phyloP scores from a whole-genome alignment of 306 rosid genomes.

The Sechiopsis laciniata region DNA sequence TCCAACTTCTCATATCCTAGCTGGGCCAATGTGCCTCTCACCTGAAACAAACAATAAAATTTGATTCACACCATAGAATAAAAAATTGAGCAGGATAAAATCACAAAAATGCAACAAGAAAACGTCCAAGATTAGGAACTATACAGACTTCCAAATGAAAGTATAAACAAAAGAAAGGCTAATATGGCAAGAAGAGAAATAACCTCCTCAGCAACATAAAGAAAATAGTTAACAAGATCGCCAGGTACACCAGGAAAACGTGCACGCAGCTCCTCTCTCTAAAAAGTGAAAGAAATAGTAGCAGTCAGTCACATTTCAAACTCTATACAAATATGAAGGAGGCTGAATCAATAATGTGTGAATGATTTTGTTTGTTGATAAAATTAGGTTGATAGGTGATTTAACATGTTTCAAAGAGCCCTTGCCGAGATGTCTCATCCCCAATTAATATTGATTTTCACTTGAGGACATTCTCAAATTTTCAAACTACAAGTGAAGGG shows the following conservation, averaged over 20 bases:
- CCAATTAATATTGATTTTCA: no score
- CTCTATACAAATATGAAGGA: conserved; percentile 24
- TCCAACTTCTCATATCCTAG: conserved; percentile 92
- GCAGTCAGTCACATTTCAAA: conserved; percentile 9
- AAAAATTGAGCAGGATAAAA: conserved; percentile 5
- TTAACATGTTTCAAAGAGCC: no score
- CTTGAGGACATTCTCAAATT: no score
- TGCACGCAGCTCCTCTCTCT: conserved; percentile 99
- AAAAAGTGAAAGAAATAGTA: conserved; percentile 21
- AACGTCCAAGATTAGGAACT: background rate
- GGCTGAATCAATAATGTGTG: background rate
- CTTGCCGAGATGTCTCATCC: no score
- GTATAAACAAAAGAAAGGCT: conserved; percentile 11
- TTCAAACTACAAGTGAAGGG: no score
- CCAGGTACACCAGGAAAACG: conserved; percentile 99
- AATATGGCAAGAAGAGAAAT: conserved; percentile 23
- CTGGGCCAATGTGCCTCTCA: conserved; percentile 90
- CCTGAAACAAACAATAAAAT: conserved; percentile 37
- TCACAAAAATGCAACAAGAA: background rate
- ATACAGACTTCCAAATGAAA: background rate
- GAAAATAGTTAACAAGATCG: conserved; percentile 91
- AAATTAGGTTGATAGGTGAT: no score
- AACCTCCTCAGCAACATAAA: conserved; percentile 98
- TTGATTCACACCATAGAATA: conserved; percentile 4
- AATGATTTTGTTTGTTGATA: no score